Percentiles rank a stretch among this genome's conserved stretches.
phyloP scores from a whole-genome alignment of 805 yeast species.

The Pichia exigua region DNA sequence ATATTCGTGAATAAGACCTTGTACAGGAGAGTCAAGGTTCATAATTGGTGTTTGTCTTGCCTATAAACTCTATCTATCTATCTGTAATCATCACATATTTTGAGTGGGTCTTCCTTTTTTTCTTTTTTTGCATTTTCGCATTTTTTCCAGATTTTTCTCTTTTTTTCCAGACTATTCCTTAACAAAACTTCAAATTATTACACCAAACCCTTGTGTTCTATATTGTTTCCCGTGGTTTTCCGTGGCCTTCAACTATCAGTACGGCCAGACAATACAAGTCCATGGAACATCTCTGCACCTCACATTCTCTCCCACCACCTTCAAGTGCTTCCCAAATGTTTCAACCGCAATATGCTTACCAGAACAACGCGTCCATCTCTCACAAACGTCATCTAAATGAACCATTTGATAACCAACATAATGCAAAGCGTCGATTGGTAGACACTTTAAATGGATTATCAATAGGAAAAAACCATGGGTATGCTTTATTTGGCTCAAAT shows the following conservation, averaged over 20 bases:
- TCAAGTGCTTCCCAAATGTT: not conserved
- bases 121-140: not conserved
- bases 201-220: too few relatives aligned
- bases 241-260: too few relatives aligned
- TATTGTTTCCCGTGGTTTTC: too few relatives aligned
- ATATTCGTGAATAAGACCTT: constrained; percentile 43
- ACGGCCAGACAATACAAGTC: too few relatives aligned
- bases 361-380: not conserved
- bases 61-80: too few relatives aligned
- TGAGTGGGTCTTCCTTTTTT: too few relatives aligned
- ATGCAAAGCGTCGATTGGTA: constrained; percentile 10
- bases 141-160: not conserved
- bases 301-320: too few relatives aligned
- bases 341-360: not conserved
- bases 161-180: not conserved
- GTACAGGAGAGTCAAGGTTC: constrained; percentile 8
- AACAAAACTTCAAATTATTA: too few relatives aligned
- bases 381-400: constrained; percentile 5
- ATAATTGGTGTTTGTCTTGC: not conserved
- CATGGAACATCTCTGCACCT: too few relatives aligned
- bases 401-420: constrained; percentile 4
- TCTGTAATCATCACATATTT: too few relatives aligned
- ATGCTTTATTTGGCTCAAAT: not conserved
- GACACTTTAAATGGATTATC: constrained; percentile 8
- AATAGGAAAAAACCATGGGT: not conserved